Conservation (phyloP, 768 basidiomycete genomes). For the Trametes elegans region DNA sequence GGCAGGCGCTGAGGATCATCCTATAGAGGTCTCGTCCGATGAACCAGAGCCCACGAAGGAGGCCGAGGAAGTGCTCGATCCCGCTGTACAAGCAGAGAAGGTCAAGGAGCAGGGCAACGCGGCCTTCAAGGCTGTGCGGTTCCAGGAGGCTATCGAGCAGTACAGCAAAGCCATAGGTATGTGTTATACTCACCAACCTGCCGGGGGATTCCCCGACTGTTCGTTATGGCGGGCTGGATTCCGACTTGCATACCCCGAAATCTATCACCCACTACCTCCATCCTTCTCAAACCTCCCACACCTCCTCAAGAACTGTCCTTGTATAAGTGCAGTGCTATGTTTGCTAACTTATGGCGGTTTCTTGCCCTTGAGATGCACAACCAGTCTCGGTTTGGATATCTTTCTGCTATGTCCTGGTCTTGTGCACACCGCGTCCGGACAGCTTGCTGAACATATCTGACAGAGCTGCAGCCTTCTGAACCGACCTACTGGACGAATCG, state of each 20-base stretch:
- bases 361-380: too few species aligned
- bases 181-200: conserved; percentile 4
- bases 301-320: too few species aligned
- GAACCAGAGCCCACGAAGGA: background rate
- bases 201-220: background rate
- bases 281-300: too few species aligned
- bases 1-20: background rate
- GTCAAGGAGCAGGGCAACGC: conserved; percentile 75
- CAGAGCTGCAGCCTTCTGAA: conserved; percentile 41
- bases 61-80: conserved; percentile 29
- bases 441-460: too few species aligned
- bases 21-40: conserved; percentile 4
- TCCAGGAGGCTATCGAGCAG: conserved; percentile 64
- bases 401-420: too few species aligned
- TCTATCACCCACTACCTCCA: background rate
- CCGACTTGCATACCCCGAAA: too few species aligned
- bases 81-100: conserved; percentile 51
- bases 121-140: conserved; percentile 66
- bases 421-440: too few species aligned
- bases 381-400: too few species aligned
- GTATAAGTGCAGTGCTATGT: too few species aligned
- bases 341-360: too few species aligned
- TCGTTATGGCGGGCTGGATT: background rate
- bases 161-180: conserved; percentile 77
- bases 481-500: conserved; percentile 82